phyloP scores from a whole-genome alignment of 352 stramenopile species.

The Globisporangium okanoganense region DNA sequence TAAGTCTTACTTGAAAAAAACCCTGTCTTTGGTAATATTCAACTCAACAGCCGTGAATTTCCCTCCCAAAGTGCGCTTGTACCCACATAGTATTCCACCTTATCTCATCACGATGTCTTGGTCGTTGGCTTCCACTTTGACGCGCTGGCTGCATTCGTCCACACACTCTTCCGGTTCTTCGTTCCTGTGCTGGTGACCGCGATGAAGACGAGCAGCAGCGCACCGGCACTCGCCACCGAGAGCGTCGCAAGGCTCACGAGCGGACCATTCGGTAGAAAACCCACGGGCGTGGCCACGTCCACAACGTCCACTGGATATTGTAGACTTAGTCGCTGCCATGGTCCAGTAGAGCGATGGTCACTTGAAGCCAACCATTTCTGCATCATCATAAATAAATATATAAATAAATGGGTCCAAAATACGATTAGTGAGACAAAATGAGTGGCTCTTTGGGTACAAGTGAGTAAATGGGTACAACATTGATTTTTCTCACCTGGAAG shows the following conservation, averaged over 20 bases:
- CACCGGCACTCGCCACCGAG: slow-evolving; percentile 31
- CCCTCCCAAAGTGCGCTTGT: not conserved
- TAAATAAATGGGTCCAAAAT: slow-evolving; percentile 10
- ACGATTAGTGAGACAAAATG: slow-evolving; percentile 1
- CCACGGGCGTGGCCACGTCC: slow-evolving; percentile 33
- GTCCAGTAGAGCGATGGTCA: not conserved
- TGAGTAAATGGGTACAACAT: not conserved
- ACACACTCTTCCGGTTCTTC: slow-evolving; percentile 6
- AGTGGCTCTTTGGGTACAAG: not conserved
- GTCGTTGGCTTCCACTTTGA: slow-evolving; percentile 5
- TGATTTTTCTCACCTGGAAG: slow-evolving; percentile 1
- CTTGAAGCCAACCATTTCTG: not conserved
- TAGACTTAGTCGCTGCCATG: slow-evolving; percentile 28
- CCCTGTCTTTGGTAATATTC: no score
- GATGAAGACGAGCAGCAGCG: slow-evolving; percentile 36
- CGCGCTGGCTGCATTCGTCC: not conserved
- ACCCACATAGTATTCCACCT: not conserved
- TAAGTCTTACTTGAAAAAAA: no score
- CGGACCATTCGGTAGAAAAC: slow-evolving; percentile 32
- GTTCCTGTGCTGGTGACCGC: slow-evolving; percentile 5
- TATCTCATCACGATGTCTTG: not conserved
- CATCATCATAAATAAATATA: not conserved
- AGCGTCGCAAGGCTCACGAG: slow-evolving; percentile 49
- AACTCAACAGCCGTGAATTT: not conserved
- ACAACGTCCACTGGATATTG: slow-evolving; percentile 18